Evolutionary conservation across 2,329 filamentous ascomycete species (phyloP), one percentile per base, ranked within the genome.

Genomic region (Penicillium sp.): DNA sequence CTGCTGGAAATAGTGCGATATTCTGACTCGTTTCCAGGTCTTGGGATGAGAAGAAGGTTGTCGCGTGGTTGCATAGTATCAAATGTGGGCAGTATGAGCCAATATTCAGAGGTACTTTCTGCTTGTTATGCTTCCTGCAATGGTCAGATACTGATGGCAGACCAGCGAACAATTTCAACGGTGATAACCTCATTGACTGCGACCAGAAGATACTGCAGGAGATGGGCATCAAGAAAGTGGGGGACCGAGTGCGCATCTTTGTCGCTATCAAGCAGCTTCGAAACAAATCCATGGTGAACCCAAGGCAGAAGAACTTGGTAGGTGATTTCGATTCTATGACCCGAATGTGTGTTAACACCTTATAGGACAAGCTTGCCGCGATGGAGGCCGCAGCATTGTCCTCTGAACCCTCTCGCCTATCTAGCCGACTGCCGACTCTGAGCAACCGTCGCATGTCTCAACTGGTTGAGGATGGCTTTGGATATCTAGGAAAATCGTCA

Each of bases 221-320:
- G 66, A 94, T 98, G 81, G 93, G 93, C 29, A 91, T 98, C 55
- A 94, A 95, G 55, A 98, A 97, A 69, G 87, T 98, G 51, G 93
- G 93, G 50, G 93, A 98, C 66, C 83, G 93, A 38, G 91, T 98
- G 23, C 86, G 91, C 48, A 84, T 98, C 46, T 90, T 88, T 58
- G 77, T 90, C 47, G 83, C 84, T 51, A 89, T 91, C 61, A 91
- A 91, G 71, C 86, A 88, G 64, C 73, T 93, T 41, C 76, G 87
- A 50, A 88, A 83, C 40, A 87, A 82, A 64, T 80, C 84, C 4
- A 84, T 85, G 53, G 80, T 84, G 43, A 87, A 85, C 57, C 81
- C 84, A 56, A 87, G 86, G 68, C 89, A 88, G 71, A 81, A 87
- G 46, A 88, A 94, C 72, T 79, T 91, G 73, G 90, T 94, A 74